These are phyloP conservation scores for Ceratobasidium sp. DNA, from an alignment of 1,284 basidiomycete species.

Conservation along the genomic window DNA sequence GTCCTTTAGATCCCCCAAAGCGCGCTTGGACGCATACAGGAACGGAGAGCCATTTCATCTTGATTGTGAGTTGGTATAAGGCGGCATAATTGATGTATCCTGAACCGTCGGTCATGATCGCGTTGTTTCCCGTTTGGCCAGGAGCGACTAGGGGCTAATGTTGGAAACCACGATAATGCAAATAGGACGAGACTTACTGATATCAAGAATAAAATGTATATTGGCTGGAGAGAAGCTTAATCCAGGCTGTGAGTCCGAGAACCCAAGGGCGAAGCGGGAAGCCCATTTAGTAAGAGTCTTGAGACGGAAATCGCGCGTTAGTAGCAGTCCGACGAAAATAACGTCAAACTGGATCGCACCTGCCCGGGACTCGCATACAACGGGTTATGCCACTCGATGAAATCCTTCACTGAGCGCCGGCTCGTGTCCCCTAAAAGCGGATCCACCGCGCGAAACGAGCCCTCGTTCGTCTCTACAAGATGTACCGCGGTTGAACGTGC, in stretches of 20 bases:
- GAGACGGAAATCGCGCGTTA: not conserved
- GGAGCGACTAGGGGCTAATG: conserved; percentile 23
- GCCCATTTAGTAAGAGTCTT: conserved; percentile 46
- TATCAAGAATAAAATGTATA: conserved; percentile 45
- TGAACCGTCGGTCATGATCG: conserved; percentile 49
- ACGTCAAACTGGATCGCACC: not conserved
- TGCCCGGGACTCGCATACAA: conserved; percentile 27
- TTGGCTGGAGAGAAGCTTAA: conserved; percentile 30
- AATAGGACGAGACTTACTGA: conserved; percentile 21
- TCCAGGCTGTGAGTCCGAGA: conserved; percentile 45
- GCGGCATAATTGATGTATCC: conserved; percentile 47
- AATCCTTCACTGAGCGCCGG: conserved; percentile 43
- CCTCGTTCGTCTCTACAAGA: conserved; percentile 47
- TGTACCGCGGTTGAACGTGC: conserved; percentile 34
- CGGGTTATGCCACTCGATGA: conserved; percentile 48
- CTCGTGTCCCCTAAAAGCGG: conserved; percentile 36
- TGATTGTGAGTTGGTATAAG: conserved; percentile 23
- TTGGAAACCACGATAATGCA: not conserved
- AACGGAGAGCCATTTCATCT: conserved; percentile 21
- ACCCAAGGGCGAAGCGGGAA: conserved; percentile 46
- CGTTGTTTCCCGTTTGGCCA: conserved; percentile 13
- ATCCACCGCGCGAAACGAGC: conserved; percentile 4
- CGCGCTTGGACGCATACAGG: conserved; percentile 47
- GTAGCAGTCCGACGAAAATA: not conserved
- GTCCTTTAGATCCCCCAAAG: conserved; percentile 47